Base-by-base conservation (phyloP, 2,329 filamentous ascomycete genomes). In the Aspergillus pseudotamarii region DNA sequence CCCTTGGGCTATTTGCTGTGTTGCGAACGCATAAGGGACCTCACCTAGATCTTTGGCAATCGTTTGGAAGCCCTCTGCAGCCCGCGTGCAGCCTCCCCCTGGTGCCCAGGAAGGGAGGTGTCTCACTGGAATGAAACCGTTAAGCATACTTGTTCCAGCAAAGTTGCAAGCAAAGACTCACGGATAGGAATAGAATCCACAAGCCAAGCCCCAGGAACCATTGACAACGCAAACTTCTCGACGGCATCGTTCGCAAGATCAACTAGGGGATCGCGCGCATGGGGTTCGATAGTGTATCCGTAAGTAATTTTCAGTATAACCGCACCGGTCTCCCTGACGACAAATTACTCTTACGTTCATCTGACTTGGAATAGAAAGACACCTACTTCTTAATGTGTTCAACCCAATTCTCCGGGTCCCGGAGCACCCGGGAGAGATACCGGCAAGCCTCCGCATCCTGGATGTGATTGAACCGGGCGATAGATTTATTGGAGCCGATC, bases 271-370 rank as follows among this genome's bases (percentile, higher is more conserved):
- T 85, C 83, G 14, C 61, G 58, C 1, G 68, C 68, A 12, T 78
- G 72, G 1, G 75, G 67, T 38, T 81, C 78, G 26, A 78, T 72
- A 0, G 73, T 82, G 64, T 85, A 85, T 6, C 82, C 82, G 66
- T 83, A 83, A 4, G 73, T 69, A n/a, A 81, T 76, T 46, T 81
- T 79, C n/a, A 83, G 64, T 30, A 83, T 80, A 14, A 81, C 66
- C 0, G 75, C 75, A 0, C 77, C 80, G 0, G 79, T 76, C 48
- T 78, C 71, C n/a, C 76, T 81, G 28, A 28, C 2, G 2, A 23
- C 41, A 19, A n/a, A 38, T 36, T n/a, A 32, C 21, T 32, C 28
- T 8, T 12, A 12, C 32, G 6, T 23, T 19, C 30, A 8, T 26
- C 14, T 9, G n/a, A 5, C 9, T n/a, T 16, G 5, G 16, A 45